Evolutionary conservation across 2,329 filamentous ascomycete species (phyloP).

Genomic region (Elsinoe australis): DNA sequence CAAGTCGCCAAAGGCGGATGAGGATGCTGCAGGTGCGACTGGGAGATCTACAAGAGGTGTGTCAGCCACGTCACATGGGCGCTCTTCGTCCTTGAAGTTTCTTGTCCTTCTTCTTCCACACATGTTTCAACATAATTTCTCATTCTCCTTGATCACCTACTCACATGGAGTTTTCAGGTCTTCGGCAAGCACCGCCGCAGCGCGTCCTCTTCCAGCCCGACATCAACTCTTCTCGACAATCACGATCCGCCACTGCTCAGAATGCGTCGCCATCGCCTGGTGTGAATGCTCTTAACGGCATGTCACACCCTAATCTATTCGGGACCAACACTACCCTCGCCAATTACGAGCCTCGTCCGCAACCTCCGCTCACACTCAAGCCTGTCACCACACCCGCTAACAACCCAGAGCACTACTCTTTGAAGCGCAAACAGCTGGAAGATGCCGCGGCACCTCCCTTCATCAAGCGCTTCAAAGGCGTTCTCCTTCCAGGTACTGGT

Average conservation of each 20-base stretch:
- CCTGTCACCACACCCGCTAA: constrained; percentile 69
- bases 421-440: constrained; percentile 44
- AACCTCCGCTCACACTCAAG: constrained; percentile 58
- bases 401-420: constrained; percentile 60
- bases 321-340: constrained; percentile 47
- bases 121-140: background rate
- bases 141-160: background rate
- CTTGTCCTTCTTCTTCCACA: background rate
- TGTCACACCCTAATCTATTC: constrained; percentile 22
- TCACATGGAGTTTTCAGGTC: constrained; percentile 34
- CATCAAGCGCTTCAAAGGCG: constrained; percentile 42
- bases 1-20: constrained; percentile 44
- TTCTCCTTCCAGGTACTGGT: constrained; percentile 58
- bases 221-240: constrained; percentile 56
- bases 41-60: constrained; percentile 30
- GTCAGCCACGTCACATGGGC: background rate
- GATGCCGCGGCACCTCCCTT: constrained; percentile 36
- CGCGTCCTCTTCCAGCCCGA: constrained; percentile 81
- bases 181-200: constrained; percentile 77
- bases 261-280: constrained; percentile 37
- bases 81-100: background rate
- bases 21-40: constrained; percentile 41
- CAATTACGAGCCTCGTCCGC: constrained; percentile 60
- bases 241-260: constrained; percentile 44
- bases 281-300: constrained; percentile 35